Percentiles rank a stretch among this genome's conserved stretches.
Evolutionary conservation across 768 basidiomycete genomes (phyloP).

Genomic region (Vararia minispora): DNA sequence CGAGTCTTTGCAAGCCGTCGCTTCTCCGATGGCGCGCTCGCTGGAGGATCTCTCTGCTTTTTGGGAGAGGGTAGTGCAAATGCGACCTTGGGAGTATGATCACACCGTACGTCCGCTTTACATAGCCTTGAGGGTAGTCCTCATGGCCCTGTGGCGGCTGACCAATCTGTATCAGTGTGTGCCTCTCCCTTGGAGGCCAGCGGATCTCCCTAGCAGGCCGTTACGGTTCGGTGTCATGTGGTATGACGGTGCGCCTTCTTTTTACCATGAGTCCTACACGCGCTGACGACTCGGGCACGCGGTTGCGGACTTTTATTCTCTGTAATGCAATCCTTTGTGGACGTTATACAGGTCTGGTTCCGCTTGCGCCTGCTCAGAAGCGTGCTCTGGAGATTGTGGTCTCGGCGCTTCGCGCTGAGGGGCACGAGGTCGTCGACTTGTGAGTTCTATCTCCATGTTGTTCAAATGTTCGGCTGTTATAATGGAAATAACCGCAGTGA

Average conservation of each 20-base stretch:
- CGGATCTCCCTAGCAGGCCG: slow-evolving; percentile 23
- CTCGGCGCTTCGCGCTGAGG: slow-evolving; percentile 24
- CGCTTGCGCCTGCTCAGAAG: slow-evolving; percentile 29
- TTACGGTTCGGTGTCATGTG: slow-evolving; percentile 30
- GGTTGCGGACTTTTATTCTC: not conserved
- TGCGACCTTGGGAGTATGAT: slow-evolving; percentile 34
- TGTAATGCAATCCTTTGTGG: too few relatives aligned
- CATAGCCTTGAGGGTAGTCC: slow-evolving; percentile 1
- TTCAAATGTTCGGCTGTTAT: not conserved
- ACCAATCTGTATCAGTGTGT: slow-evolving; percentile 22
- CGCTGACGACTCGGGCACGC: not conserved
- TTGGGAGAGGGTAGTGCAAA: slow-evolving; percentile 30
- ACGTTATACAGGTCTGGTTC: slow-evolving; percentile 21
- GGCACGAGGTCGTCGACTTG: slow-evolving; percentile 31
- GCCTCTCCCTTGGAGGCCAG: slow-evolving; percentile 30
- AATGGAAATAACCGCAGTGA: slow-evolving; percentile 17
- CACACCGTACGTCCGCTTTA: slow-evolving; percentile 21
- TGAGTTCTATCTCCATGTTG: slow-evolving; percentile 11
- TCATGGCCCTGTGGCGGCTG: not conserved
- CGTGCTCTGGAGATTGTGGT: slow-evolving; percentile 26
- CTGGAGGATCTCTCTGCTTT: slow-evolving; percentile 31
- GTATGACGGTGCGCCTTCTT: slow-evolving; percentile 26
- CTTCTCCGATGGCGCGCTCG: slow-evolving; percentile 30
- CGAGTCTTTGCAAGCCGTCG: slow-evolving; percentile 26
- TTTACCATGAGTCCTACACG: not conserved